Base-by-base conservation (phyloP, 441 rosid genomes). In the Bruguiera hainesii region DNA sequence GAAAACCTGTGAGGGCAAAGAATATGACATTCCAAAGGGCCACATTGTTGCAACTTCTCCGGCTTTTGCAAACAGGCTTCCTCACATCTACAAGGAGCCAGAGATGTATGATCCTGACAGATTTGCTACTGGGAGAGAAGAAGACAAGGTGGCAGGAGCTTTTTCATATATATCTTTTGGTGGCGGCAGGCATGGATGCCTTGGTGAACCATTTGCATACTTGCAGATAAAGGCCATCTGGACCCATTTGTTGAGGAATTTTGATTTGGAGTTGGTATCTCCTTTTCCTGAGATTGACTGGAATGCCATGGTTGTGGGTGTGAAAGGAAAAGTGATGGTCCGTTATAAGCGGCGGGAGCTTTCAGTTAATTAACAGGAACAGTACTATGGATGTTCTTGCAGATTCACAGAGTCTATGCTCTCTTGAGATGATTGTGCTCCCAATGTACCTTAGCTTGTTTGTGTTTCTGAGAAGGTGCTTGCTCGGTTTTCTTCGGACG, bases 221-320 rank as follows among this genome's bases (percentile, higher is more conserved):
- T 79, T 96, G 74, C 99, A 96, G 87, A 96, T 96, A 73, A 96
- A 93, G 83, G 99, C 98, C 35, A 88, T 96, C 76, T 96, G 99
- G 99, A 93, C 96, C 78, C 99, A 93, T 82, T 73, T 96, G 81
- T 76, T 93, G 71, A 84, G 99, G 79, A 93, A 96, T 78, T 96
- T 96, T 53, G 97, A 96, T 65, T 46, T 96, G 26, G 97, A 96
- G 76, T 69, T 93, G 76, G 76, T 84, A 59, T 96, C 99, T 55
- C 92, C 99, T 4, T 96, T 96, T 74, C 99, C 99, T 18, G 98
- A 90, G 87, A 87, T 82, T 1, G 97, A 96, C 78, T 96, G 99
- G 99, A 96, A 90, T 33, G 98, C 99, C 3, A 96, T 96, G 99
- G 99, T 96, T n/a, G 99, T 96, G 52, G 98, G 99, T 5, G 99